A percentile compares a stretch with the other conserved stretches of the same genome.
phyloP scores from a whole-genome alignment of 768 basidiomycete species.

The Boletus tomentosulus region DNA sequence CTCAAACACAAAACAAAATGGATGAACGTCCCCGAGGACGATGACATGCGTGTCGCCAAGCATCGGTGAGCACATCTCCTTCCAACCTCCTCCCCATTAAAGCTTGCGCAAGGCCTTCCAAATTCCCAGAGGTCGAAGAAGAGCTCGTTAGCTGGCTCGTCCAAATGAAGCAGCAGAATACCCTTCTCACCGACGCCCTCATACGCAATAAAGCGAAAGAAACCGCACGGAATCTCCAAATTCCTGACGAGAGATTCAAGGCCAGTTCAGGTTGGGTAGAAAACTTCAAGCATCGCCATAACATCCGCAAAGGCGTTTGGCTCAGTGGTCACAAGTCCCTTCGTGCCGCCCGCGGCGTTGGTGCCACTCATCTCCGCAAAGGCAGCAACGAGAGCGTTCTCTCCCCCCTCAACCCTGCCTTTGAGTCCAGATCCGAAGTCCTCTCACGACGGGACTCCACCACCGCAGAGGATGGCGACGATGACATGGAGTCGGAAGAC shows the following conservation, averaged over 20 bases:
- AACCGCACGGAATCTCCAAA: slow-evolving; percentile 52
- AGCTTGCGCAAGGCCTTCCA: slow-evolving; percentile 53
- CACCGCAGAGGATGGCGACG: slow-evolving; percentile 30
- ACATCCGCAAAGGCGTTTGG: slow-evolving; percentile 67
- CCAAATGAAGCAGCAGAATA: slow-evolving; percentile 45
- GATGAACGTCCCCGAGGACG: slow-evolving; percentile 63
- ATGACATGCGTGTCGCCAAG: slow-evolving; percentile 58
- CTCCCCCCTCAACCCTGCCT: slow-evolving; percentile 40
- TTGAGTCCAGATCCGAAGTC: slow-evolving; percentile 31
- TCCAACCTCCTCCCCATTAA: slow-evolving; percentile 8
- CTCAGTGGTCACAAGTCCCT: slow-evolving; percentile 36
- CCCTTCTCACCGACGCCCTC: slow-evolving; percentile 57
- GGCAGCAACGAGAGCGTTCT: slow-evolving; percentile 32
- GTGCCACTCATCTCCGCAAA: slow-evolving; percentile 35
- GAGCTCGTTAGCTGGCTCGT: slow-evolving; percentile 59
- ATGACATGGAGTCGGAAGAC: slow-evolving; percentile 37
- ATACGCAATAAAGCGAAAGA: slow-evolving; percentile 66
- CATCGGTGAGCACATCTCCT: slow-evolving; percentile 47
- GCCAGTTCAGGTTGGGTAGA: slow-evolving; percentile 92
- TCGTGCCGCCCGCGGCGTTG: slow-evolving; percentile 30
- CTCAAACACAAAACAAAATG: slow-evolving; percentile 81
- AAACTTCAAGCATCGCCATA: slow-evolving; percentile 82
- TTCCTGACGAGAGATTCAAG: slow-evolving; percentile 75
- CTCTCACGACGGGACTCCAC: slow-evolving; percentile 25
- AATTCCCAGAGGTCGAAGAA: slow-evolving; percentile 75